A percentile compares a stretch with the other conserved stretches of the same genome.
Conservation (phyloP, 2,329 filamentous ascomycete species). For the Keithomyces neogunnii region DNA sequence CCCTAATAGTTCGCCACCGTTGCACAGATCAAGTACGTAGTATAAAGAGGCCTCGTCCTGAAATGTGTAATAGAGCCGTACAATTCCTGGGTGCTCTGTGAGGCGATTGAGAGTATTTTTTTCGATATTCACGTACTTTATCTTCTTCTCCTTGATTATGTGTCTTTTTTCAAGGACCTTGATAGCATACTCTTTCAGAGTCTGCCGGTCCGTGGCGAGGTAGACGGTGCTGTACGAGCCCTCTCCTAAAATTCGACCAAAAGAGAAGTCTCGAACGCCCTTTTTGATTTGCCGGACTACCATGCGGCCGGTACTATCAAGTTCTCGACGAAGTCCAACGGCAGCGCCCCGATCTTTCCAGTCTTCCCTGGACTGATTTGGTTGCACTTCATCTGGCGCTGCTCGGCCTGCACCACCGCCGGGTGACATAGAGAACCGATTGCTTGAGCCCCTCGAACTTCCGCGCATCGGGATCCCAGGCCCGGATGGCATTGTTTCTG, state of each 20-base stretch:
- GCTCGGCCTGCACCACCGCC: slow-evolving; percentile 28
- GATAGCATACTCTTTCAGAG: slow-evolving; percentile 91
- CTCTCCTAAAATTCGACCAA: slow-evolving; percentile 83
- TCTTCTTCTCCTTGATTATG: slow-evolving; percentile 99
- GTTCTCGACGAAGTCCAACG: slow-evolving; percentile 69
- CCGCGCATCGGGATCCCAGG: slow-evolving; percentile 64
- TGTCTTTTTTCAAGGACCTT: slow-evolving; percentile 97
- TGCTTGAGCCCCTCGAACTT: slow-evolving; percentile 60
- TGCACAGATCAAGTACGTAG: slow-evolving; percentile 91
- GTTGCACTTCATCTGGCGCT: background rate
- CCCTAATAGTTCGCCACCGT: slow-evolving; percentile 82
- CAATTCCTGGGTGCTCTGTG: slow-evolving; percentile 92
- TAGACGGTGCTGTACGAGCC: slow-evolving; percentile 97
- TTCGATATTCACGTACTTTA: slow-evolving; percentile 99
- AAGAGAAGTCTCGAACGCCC: slow-evolving; percentile 92
- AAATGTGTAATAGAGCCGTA: slow-evolving; percentile 96
- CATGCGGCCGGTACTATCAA: slow-evolving; percentile 76
- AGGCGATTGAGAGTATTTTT: slow-evolving; percentile 95
- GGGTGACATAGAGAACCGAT: slow-evolving; percentile 6
- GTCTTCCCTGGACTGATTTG: slow-evolving; percentile 58
- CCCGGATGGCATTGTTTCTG: slow-evolving; percentile 46
- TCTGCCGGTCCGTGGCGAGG: slow-evolving; percentile 86
- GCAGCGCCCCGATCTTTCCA: slow-evolving; percentile 97
- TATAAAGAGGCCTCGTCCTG: slow-evolving; percentile 95
- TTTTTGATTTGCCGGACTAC: slow-evolving; percentile 86